Conservation (phyloP, 768 basidiomycete genomes). For the Mycena vitilis region DNA sequence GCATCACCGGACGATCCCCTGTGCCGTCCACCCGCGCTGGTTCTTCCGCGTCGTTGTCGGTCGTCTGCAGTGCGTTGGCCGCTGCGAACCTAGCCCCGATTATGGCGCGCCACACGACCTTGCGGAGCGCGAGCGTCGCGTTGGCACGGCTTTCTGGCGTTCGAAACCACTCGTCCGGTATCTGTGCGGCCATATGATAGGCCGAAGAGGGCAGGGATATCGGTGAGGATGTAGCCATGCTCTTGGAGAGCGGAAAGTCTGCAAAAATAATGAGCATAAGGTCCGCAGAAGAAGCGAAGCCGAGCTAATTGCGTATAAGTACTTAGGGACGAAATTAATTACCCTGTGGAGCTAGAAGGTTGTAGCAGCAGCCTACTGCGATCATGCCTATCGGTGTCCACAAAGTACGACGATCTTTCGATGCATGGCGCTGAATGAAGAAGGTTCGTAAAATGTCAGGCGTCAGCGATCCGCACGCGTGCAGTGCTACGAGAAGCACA, state of each 20-base stretch:
- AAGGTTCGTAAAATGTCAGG: slow-evolving; percentile 72
- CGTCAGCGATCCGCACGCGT: slow-evolving; percentile 82
- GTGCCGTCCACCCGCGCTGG: slow-evolving; percentile 37
- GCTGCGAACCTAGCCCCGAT: slow-evolving; percentile 47
- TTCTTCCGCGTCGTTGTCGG: background rate
- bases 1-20: slow-evolving; percentile 55
- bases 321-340: slow-evolving; percentile 5
- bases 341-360: slow-evolving; percentile 70
- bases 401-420: slow-evolving; percentile 15
- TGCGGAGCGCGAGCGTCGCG: slow-evolving; percentile 67
- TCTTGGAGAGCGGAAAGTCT: slow-evolving; percentile 70
- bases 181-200: slow-evolving; percentile 78
- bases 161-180: slow-evolving; percentile 71
- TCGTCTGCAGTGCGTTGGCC: slow-evolving; percentile 5
- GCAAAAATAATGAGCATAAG: slow-evolving; percentile 26
- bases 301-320: slow-evolving; percentile 12
- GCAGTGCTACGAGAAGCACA: slow-evolving; percentile 74
- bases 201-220: slow-evolving; percentile 59
- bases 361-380: slow-evolving; percentile 85
- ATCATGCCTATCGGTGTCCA: slow-evolving; percentile 69
- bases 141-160: slow-evolving; percentile 45
- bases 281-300: slow-evolving; percentile 19
- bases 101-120: slow-evolving; percentile 79
- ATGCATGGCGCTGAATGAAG: slow-evolving; percentile 38
- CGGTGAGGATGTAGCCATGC: slow-evolving; percentile 47